Percentiles rank a stretch among this genome's conserved stretches.
Conservation (phyloP, 768 basidiomycete genomes). For the Macrolepiota albuminosa region DNA sequence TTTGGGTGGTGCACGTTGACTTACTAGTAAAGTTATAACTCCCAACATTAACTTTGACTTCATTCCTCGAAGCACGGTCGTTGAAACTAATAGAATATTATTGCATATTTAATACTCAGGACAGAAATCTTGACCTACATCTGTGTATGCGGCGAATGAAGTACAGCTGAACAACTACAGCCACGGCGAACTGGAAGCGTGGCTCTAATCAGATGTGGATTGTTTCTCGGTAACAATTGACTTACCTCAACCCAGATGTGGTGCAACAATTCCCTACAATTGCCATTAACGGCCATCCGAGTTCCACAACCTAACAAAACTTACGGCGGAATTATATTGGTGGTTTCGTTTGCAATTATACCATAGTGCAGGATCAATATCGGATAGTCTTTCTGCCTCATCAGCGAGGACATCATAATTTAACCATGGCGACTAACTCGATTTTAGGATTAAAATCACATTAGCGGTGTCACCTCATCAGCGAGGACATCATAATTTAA, state of each 20-base stretch:
- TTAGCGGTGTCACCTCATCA: neutral
- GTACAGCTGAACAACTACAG: neutral
- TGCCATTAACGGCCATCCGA: neutral
- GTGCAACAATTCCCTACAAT: neutral
- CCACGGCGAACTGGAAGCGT: neutral
- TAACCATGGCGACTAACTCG: neutral
- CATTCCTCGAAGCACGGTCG: neutral
- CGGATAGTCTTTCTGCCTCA: neutral
- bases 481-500: neutral
- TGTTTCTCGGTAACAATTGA: neutral
- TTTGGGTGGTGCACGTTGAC: neutral
- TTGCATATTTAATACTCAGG: neutral
- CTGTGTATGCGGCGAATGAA: conserved; percentile 1
- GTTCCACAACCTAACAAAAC: neutral
- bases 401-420: neutral
- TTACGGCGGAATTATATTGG: neutral
- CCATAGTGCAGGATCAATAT: conserved; percentile 1
- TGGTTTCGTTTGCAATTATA: neutral
- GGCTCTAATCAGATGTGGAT: neutral
- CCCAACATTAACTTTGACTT: neutral
- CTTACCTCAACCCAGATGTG: neutral
- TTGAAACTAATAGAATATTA: neutral
- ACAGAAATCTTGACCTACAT: neutral
- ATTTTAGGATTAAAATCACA: neutral
- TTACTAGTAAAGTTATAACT: neutral